These are phyloP conservation scores for Trichoderma erinaceum DNA, from an alignment of 495 filamentous ascomycete species.

Conservation along the genomic window DNA sequence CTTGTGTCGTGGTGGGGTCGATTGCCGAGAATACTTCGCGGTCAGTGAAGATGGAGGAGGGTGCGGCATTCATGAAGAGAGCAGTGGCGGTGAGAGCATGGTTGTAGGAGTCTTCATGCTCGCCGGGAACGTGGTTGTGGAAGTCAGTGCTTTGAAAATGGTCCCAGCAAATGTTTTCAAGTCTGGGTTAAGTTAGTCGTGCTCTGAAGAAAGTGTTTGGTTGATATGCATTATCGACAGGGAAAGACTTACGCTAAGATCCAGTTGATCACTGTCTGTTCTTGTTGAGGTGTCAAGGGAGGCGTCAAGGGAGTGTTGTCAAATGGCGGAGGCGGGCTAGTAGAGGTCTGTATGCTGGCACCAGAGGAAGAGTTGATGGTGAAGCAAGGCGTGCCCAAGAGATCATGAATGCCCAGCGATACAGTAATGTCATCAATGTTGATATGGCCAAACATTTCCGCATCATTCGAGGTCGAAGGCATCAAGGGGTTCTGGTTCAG, in stretches of 20 bases:
- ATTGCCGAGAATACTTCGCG: neutral
- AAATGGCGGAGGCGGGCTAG: neutral
- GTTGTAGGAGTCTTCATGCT: slow-evolving; percentile 25
- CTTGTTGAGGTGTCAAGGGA: slow-evolving; percentile 29
- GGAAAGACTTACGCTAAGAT: slow-evolving; percentile 36
- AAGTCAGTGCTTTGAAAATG: slow-evolving; percentile 36
- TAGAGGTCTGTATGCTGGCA: slow-evolving; percentile 15
- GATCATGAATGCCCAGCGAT: slow-evolving; percentile 26
- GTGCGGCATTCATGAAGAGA: slow-evolving; percentile 24
- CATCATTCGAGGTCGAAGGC: neutral
- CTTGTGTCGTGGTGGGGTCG: slow-evolving; percentile 15
- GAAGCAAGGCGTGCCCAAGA: slow-evolving; percentile 27
- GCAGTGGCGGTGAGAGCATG: slow-evolving; percentile 44
- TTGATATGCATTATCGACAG: neutral
- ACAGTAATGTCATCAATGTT: slow-evolving; percentile 25
- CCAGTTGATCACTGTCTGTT: slow-evolving; percentile 44
- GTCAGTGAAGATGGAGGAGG: slow-evolving; percentile 15
- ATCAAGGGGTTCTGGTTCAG: slow-evolving; percentile 2
- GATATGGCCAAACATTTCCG: slow-evolving; percentile 17
- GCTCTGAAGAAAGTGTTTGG: neutral
- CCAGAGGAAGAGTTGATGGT: slow-evolving; percentile 20
- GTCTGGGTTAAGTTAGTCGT: slow-evolving; percentile 24
- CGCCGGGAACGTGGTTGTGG: slow-evolving; percentile 23
- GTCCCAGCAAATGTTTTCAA: slow-evolving; percentile 45
- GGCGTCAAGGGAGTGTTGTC: neutral